These are phyloP conservation scores for Pythium grandisporangium DNA, from an alignment of 352 stramenopile species.

Conservation along the genomic window DNA sequence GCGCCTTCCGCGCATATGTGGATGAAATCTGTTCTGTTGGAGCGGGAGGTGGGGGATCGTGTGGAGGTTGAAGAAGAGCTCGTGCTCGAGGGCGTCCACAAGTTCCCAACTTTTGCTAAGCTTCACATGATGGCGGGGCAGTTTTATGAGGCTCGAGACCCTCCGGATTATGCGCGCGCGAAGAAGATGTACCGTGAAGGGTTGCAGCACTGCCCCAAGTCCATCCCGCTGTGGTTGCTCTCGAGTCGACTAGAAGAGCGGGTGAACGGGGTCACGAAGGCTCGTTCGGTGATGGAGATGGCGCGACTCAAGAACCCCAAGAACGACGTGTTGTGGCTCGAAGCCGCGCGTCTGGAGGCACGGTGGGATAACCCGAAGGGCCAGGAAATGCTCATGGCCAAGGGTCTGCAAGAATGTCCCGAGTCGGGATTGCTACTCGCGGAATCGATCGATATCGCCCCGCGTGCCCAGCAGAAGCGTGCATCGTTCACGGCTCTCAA, in stretches of 20 bases:
- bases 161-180: conserved; percentile 55
- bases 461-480: conserved; percentile 92
- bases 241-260: conserved; percentile 92
- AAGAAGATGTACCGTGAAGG: conserved; percentile 91
- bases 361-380: conserved; percentile 90
- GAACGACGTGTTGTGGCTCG: conserved; percentile 93
- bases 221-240: conserved; percentile 91
- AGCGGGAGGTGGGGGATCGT: conserved; percentile 80
- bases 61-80: conserved; percentile 71
- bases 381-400: conserved; percentile 94
- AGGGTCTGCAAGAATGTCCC: conserved; percentile 96
- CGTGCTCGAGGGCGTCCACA: conserved; percentile 84
- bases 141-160: conserved; percentile 65
- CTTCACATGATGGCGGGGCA: conserved; percentile 98
- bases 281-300: conserved; percentile 95
- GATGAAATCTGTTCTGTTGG: conserved; percentile 98
- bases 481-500: conserved; percentile 95
- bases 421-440: conserved; percentile 92
- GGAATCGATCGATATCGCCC: conserved; percentile 94
- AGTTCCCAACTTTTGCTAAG: conserved; percentile 92
- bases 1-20: conserved; percentile 91
- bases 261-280: conserved; percentile 90
- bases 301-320: conserved; percentile 94
- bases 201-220: conserved; percentile 89
- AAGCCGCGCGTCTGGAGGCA: conserved; percentile 92